Conservation (phyloP, 1,284 basidiomycete genomes). For the Hymenochaete sp. region DNA sequence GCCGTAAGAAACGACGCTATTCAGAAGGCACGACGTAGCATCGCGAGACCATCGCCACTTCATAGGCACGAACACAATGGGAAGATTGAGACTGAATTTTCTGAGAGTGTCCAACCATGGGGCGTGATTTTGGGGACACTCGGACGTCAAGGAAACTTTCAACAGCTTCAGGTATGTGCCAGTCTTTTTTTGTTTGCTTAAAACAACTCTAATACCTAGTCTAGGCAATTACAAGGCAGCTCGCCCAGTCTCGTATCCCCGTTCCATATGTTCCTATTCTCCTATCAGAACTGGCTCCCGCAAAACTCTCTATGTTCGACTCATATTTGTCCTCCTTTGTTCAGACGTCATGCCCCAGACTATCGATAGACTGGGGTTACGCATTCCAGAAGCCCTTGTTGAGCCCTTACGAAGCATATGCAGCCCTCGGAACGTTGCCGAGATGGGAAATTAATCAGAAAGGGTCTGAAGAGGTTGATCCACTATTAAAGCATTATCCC, state of each 20-base stretch:
- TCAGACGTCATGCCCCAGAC: constrained; percentile 90
- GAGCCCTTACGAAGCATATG: constrained; percentile 90
- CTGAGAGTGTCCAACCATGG: constrained; percentile 46
- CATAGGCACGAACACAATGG: neutral
- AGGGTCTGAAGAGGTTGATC: constrained; percentile 22
- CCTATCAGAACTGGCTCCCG: constrained; percentile 91
- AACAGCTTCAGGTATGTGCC: constrained; percentile 64
- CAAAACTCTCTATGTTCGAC: constrained; percentile 82
- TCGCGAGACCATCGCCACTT: constrained; percentile 26
- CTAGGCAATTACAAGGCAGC: constrained; percentile 70
- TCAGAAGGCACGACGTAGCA: constrained; percentile 57
- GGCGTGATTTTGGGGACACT: constrained; percentile 94
- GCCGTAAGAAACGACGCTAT: constrained; percentile 71
- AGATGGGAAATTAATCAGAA: constrained; percentile 50
- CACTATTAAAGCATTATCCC: constrained; percentile 52
- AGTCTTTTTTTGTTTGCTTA: constrained; percentile 2
- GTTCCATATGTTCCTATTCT: constrained; percentile 84
- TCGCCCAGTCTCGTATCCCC: constrained; percentile 40
- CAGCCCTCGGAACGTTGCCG: constrained; percentile 67
- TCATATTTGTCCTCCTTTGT: constrained; percentile 81
- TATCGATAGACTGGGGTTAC: constrained; percentile 98
- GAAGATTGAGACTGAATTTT: constrained; percentile 2
- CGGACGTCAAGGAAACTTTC: constrained; percentile 88
- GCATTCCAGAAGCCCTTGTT: constrained; percentile 87
- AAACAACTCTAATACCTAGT: constrained; percentile 6